Base-by-base conservation (phyloP, 805 yeast genomes). In the Wickerhamiella bombiphila region DNA sequence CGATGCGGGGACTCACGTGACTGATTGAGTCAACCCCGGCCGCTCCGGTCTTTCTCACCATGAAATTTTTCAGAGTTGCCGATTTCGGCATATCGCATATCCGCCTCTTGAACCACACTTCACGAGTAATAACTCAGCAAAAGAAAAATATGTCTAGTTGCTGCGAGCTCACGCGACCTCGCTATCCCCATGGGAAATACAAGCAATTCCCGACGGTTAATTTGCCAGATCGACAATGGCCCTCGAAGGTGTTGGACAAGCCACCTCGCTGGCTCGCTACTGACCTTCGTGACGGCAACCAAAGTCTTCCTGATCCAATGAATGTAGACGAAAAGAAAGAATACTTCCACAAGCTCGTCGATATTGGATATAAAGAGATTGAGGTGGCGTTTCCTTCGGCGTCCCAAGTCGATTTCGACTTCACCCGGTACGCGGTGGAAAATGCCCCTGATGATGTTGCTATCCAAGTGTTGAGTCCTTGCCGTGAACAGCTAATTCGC, bases 271-370 rank as follows among this genome's bases (percentile, higher is more conserved):
- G 91, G 91, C 63, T 80, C 34, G 75, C 86, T 16, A 80, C 93
- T 3, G 93, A 80, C 52, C 65, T 80, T 43, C 69, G 93, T 50
- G 93, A 80, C 53, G 93, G 93, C 22, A 80, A 80, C 58, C 91
- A 80, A 60, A 75, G 86, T 4, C 66, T 80, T 47, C 88, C 91
- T 0, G 91, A 80, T 53, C 93, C 91, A 38, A 80, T 80, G 93
- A 66, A 78, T n/a, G 64, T 78, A 31, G 75, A 63, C n/a, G 86
- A 80, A 51, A 80, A 80, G 59, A 74, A 74, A 52, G 70, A 64
- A 38, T 80, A 76, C 58, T 78, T 79, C 56, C 60, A 69, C 38
- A 75, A 77, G 54, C 63, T 80, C 30, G 68, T 79, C 13, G 79
- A 76, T 20, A 58, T 79, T 29, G 93, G 93, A 1, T 80, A 76